Conservation (phyloP, 2,329 filamentous ascomycete genomes). For the Huntiella savannae region DNA sequence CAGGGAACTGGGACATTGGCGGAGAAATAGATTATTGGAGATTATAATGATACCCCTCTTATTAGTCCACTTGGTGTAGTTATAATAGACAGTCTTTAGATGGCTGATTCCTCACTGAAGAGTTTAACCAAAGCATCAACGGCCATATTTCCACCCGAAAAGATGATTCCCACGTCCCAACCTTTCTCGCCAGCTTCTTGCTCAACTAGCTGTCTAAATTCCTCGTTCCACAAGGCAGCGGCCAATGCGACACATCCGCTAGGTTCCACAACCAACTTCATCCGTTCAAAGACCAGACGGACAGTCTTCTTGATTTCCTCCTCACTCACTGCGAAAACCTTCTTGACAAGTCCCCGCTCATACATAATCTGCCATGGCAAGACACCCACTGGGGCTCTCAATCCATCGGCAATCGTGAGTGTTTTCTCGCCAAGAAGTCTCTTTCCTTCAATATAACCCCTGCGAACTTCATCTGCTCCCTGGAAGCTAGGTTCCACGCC, state of each 20-base stretch:
- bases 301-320: constrained; percentile 63
- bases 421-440: constrained; percentile 51
- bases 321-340: constrained; percentile 58
- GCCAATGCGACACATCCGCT: constrained; percentile 72
- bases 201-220: constrained; percentile 55
- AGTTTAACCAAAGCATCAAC: constrained; percentile 33
- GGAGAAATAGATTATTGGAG: too few species aligned
- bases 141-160: constrained; percentile 41
- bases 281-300: constrained; percentile 61
- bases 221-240: constrained; percentile 66
- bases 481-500: constrained; percentile 70
- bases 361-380: constrained; percentile 63
- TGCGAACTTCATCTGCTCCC: constrained; percentile 64
- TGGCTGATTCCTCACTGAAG: constrained; percentile 19
- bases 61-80: background rate
- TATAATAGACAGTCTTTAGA: background rate
- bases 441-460: constrained; percentile 44
- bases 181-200: constrained; percentile 49
- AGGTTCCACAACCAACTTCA: constrained; percentile 84
- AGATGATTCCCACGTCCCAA: constrained; percentile 48
- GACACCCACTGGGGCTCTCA: constrained; percentile 63
- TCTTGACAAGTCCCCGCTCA: constrained; percentile 47
- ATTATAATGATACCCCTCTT: background rate
- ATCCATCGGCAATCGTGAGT: constrained; percentile 72
- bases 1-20: too few species aligned